These are phyloP conservation scores for Macrolepiota fuliginosa DNA, from an alignment of 768 basidiomycete genomes.

Conservation along the genomic window DNA sequence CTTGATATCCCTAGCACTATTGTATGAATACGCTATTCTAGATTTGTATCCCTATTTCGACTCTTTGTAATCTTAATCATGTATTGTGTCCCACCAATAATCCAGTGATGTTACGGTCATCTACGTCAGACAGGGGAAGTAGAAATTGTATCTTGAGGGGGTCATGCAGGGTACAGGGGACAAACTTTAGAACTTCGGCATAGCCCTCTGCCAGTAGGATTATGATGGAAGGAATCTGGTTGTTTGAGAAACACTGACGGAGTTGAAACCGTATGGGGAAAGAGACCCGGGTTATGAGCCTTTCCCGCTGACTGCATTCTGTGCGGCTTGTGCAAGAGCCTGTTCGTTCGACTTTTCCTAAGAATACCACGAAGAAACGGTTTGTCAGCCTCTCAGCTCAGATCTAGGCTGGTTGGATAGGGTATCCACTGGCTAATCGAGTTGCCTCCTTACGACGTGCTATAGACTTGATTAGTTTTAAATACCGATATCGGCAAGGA, in stretches of 20 bases:
- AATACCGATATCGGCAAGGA: not conserved
- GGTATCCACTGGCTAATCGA: not conserved
- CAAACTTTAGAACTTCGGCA: too few relatives aligned
- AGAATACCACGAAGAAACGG: not conserved
- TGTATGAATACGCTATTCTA: not conserved
- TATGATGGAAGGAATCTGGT: not conserved
- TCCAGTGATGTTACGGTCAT: too few relatives aligned
- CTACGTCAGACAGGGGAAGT: too few relatives aligned
- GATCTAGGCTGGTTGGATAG: not conserved
- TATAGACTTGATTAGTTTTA: too few relatives aligned
- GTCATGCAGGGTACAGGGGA: too few relatives aligned
- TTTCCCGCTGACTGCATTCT: conserved; percentile 1
- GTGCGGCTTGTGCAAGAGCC: conserved; percentile 1
- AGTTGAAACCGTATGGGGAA: not conserved
- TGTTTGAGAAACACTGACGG: not conserved
- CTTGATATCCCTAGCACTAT: not conserved
- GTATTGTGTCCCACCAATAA: too few relatives aligned
- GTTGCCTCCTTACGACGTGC: not conserved
- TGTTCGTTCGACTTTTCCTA: conserved; percentile 7
- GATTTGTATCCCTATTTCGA: not conserved
- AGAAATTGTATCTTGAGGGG: too few relatives aligned
- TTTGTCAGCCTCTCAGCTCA: not conserved
- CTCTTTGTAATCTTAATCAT: too few relatives aligned
- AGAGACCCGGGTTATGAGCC: not conserved
- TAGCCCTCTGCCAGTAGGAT: not conserved